Evolutionary conservation across 2,329 filamentous ascomycete genomes (phyloP).

Genomic region (Alternaria ventricosa): DNA sequence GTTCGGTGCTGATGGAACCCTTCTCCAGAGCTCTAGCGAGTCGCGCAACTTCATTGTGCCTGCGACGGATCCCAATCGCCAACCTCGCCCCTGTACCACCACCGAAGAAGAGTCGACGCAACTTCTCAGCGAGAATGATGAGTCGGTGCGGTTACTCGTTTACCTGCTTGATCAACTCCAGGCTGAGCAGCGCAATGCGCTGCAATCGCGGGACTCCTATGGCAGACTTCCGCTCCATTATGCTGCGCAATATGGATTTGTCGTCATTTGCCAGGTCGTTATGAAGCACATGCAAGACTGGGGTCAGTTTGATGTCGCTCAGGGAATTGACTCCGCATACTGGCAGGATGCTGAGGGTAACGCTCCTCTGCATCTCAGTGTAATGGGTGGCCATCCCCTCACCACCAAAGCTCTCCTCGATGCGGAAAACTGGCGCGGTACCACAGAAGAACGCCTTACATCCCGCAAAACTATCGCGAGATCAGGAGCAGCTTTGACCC

Average conservation of each 20-base stretch:
- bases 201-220: conserved; percentile 75
- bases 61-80: conserved; percentile 69
- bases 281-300: conserved; percentile 89
- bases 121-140: conserved; percentile 71
- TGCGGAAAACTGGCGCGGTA: conserved; percentile 77
- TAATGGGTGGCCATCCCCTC: conserved; percentile 86
- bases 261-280: conserved; percentile 85
- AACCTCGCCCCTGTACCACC: conserved; percentile 67
- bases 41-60: conserved; percentile 79
- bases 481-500: conserved; percentile 83
- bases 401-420: conserved; percentile 83
- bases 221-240: conserved; percentile 90
- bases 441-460: conserved; percentile 66
- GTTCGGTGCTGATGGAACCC: conserved; percentile 57
- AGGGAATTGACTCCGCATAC: conserved; percentile 82
- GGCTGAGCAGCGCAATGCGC: conserved; percentile 69
- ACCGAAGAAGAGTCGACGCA: conserved; percentile 69
- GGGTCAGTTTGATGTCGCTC: conserved; percentile 81
- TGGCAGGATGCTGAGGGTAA: conserved; percentile 96
- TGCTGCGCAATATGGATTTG: conserved; percentile 91
- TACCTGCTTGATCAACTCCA: conserved; percentile 72
- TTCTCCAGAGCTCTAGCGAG: conserved; percentile 58
- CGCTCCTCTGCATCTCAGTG: conserved; percentile 88
- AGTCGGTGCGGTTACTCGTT: conserved; percentile 72
- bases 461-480: conserved; percentile 75